Conservation (phyloP, 371 early-diverging fungal species). For the Capniomyces stellatus region DNA sequence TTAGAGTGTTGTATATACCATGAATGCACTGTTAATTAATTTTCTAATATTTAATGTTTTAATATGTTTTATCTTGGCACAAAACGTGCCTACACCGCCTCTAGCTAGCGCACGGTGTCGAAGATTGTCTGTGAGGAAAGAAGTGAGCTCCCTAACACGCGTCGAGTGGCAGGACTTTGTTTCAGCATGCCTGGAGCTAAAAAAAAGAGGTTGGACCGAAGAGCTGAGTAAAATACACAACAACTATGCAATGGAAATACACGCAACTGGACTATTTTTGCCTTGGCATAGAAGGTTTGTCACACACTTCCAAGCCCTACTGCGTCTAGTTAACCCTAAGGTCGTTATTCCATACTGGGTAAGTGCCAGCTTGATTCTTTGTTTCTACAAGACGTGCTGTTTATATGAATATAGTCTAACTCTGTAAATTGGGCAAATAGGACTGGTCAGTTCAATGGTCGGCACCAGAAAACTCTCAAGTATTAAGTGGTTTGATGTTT, state of each 20-base stretch:
- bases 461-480: constrained; percentile 9
- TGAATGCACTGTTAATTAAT: too few relatives aligned
- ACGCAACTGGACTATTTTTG: constrained; percentile 23
- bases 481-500: constrained; percentile 16
- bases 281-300: constrained; percentile 27
- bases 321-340: constrained; percentile 20
- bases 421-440: constrained; percentile 3
- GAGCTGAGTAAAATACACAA: constrained; percentile 20
- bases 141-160: background rate
- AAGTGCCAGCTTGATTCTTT: background rate
- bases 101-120: background rate
- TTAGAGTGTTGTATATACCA: too few relatives aligned
- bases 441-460: constrained; percentile 25
- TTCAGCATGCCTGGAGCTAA: constrained; percentile 1
- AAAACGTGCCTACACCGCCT: background rate
- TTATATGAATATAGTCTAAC: background rate
- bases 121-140: background rate
- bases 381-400: too few relatives aligned
- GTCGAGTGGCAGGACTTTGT: background rate
- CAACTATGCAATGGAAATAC: constrained; percentile 19
- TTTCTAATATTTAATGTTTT: too few relatives aligned
- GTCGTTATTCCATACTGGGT: constrained; percentile 32
- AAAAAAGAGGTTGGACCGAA: constrained; percentile 15
- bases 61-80: too few relatives aligned
- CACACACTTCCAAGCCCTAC: constrained; percentile 20